These are phyloP conservation scores for Floccularia luteovirens DNA, from an alignment of 768 basidiomycete genomes.

Conservation along the genomic window DNA sequence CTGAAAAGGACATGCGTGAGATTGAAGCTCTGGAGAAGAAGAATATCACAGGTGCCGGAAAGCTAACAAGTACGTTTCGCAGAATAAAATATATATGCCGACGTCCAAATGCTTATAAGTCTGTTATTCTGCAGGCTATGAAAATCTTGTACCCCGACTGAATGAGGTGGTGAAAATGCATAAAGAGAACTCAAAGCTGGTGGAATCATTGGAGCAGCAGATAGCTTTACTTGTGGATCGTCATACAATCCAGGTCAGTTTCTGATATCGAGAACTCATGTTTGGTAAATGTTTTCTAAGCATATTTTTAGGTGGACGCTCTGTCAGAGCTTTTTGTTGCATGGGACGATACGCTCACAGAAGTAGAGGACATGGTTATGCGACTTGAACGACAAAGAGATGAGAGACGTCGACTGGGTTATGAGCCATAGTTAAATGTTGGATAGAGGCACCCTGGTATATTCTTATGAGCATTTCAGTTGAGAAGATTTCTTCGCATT, in stretches of 20 bases:
- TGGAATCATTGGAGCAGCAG: slow-evolving; percentile 54
- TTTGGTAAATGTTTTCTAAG: slow-evolving; percentile 1
- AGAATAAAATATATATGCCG: neutral
- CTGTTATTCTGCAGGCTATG: slow-evolving; percentile 37
- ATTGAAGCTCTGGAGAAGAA: slow-evolving; percentile 64
- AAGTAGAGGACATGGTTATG: slow-evolving; percentile 51
- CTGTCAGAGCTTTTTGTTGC: slow-evolving; percentile 79
- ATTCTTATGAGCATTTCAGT: too few species aligned
- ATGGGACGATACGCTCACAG: slow-evolving; percentile 76
- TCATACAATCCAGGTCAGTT: slow-evolving; percentile 63
- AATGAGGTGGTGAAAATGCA: slow-evolving; percentile 48
- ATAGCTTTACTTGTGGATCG: slow-evolving; percentile 58
- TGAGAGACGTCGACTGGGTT: slow-evolving; percentile 55
- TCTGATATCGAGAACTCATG: slow-evolving; percentile 1
- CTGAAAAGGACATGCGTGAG: slow-evolving; percentile 76
- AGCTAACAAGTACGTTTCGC: slow-evolving; percentile 44
- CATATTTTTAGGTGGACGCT: slow-evolving; percentile 53
- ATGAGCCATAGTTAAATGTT: too few species aligned
- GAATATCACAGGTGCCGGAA: slow-evolving; percentile 67
- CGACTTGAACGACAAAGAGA: slow-evolving; percentile 53
- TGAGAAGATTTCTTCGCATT: too few species aligned
- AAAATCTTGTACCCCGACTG: slow-evolving; percentile 63
- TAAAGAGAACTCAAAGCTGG: slow-evolving; percentile 49
- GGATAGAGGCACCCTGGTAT: too few species aligned
- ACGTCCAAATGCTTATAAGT: neutral